These are phyloP conservation scores for Liquidambar formosana DNA, from an alignment of 164 flowering plant genomes.

Conservation along the genomic window DNA sequence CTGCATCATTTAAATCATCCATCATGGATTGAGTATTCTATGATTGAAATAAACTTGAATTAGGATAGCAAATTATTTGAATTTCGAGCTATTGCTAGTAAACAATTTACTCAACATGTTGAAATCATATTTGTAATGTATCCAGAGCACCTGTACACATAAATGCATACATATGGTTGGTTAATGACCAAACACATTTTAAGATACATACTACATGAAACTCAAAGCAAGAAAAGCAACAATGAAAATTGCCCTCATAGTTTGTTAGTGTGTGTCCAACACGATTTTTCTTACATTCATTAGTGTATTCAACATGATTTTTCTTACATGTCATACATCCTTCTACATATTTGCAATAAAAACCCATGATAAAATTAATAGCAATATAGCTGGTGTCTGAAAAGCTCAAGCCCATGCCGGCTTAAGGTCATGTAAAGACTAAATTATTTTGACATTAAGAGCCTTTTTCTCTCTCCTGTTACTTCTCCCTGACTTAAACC, in stretches of 20 bases:
- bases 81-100: neutral
- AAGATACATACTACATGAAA: neutral
- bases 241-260: neutral
- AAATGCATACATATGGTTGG: neutral
- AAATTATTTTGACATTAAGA: neutral
- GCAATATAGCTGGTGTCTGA: no score
- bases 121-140: neutral
- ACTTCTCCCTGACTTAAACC: neutral
- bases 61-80: neutral
- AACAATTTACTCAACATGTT: neutral
- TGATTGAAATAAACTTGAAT: neutral
- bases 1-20: constrained; percentile 31
- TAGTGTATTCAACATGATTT: no score
- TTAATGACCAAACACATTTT: neutral
- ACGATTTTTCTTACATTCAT: no score
- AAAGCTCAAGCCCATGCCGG: neutral
- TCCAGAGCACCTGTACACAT: neutral
- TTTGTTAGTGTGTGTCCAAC: neutral
- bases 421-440: neutral
- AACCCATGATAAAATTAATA: no score
- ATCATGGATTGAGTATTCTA: neutral
- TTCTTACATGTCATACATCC: neutral
- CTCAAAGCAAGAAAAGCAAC: neutral
- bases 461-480: neutral
- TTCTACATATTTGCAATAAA: no score